Evolutionary conservation across 768 basidiomycete species (phyloP), one percentile per base, ranked within the genome.

Genomic region (Lanmaoa rubissima): DNA sequence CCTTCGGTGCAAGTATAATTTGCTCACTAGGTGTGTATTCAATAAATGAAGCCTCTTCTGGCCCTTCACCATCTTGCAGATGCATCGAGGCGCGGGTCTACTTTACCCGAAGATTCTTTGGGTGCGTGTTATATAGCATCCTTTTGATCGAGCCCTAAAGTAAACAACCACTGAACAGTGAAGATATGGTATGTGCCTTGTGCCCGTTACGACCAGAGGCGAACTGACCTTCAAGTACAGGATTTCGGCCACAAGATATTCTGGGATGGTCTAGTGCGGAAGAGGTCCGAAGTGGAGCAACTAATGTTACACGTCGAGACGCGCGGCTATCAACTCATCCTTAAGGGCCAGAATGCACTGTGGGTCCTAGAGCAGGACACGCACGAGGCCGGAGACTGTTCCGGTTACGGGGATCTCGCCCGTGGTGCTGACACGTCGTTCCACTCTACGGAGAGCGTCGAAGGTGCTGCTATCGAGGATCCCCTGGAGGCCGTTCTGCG

Each of bases 21-120:
- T 76, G 1, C 59, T 76, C 34, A 74, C 68, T 16, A 64, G 69
- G 74, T 74, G 36, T 36, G 53, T 35, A n/a, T 3, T 24, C 50
- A 13, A 16, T 12, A 17, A 34, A 39, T 10, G 11, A 36, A 42
- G 5, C 28, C 3, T 52, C 12, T 42, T 6, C 28, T 6, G n/a
- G 12, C 1, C 38, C 3, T 49, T 63, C 34, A 64, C 53, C 48
- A 39, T 40, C 42, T 12, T 38, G 4, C 48, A 77, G 76, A 35
- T 77, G 76, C 43, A 75, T 77, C 45, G 64, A 71, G 45, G 74
- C 74, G 6, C 69, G 76, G 13, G 63, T 68, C 9, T 74, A 69
- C 59, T 76, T 77, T 54, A 71, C 74, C 5, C 73, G 74, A 55
- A 69, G 72, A 10, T 77, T 77, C 59, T 77, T 76, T 41, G 75